These are phyloP conservation scores for Claviceps purpurea DNA, from an alignment of 2,329 filamentous ascomycete genomes.

Conservation along the genomic window DNA sequence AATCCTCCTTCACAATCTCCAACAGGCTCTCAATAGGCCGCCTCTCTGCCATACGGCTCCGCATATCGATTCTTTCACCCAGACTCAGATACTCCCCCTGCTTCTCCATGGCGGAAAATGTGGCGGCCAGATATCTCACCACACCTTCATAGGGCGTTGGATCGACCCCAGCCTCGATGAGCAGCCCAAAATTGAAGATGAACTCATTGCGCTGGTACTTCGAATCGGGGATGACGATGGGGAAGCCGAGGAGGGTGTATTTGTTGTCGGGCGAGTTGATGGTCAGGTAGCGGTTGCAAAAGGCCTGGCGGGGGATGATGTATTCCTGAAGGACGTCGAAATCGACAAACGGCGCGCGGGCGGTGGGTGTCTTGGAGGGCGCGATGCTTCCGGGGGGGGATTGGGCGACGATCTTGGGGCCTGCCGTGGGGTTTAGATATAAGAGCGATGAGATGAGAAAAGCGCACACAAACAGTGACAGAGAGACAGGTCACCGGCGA, in stretches of 20 bases:
- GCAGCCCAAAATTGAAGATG: conserved; percentile 94
- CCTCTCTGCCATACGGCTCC: conserved; percentile 28
- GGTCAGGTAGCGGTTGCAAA: conserved; percentile 82
- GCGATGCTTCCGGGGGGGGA: conserved; percentile 17
- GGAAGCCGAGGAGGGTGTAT: conserved; percentile 74
- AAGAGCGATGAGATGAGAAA: not conserved
- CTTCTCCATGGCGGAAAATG: conserved; percentile 83
- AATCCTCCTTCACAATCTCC: conserved; percentile 67
- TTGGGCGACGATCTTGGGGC: conserved; percentile 47
- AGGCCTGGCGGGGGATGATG: conserved; percentile 86
- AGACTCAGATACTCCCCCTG: conserved; percentile 72
- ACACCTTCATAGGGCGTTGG: conserved; percentile 73
- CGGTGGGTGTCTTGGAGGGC: conserved; percentile 8
- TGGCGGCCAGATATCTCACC: conserved; percentile 69
- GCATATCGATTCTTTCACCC: conserved; percentile 29
- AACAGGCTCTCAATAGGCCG: conserved; percentile 72
- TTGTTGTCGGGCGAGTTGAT: conserved; percentile 57
- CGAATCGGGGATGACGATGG: conserved; percentile 71
- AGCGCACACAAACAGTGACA: not conserved
- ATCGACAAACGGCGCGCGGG: conserved; percentile 53
- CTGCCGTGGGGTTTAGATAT: conserved; percentile 18
- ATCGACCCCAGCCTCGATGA: conserved; percentile 54
- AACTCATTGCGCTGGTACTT: conserved; percentile 89
- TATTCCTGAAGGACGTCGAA: conserved; percentile 82
- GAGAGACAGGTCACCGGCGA: not conserved